These are phyloP conservation scores for Gymnopilus junonius DNA, from an alignment of 768 basidiomycete species.

Conservation along the genomic window DNA sequence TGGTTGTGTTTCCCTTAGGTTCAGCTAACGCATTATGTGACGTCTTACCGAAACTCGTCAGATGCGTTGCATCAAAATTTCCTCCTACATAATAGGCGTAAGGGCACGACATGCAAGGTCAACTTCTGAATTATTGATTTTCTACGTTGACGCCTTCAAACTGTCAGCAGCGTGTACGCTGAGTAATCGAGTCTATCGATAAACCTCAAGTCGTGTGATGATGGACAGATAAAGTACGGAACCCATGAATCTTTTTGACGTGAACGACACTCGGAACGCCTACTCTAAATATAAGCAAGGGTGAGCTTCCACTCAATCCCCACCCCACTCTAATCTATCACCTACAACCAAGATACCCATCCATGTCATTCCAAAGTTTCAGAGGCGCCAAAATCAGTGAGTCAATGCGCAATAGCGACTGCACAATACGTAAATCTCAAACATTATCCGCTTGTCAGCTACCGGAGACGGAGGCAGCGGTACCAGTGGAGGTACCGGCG, in stretches of 20 bases:
- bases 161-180: too few species aligned
- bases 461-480: background rate
- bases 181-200: background rate
- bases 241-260: background rate
- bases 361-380: background rate
- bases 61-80: too few species aligned
- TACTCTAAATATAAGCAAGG: background rate
- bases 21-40: too few species aligned
- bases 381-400: slow-evolving; percentile 2
- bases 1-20: too few species aligned
- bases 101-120: too few species aligned
- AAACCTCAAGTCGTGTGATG: background rate
- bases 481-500: background rate
- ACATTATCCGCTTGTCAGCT: background rate
- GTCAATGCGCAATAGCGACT: background rate
- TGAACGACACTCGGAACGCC: background rate
- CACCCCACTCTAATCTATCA: background rate
- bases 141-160: too few species aligned
- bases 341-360: too few species aligned
- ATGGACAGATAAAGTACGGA: background rate
- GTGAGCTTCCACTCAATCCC: background rate
- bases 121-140: too few species aligned
- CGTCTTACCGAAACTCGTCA: too few species aligned
- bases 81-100: too few species aligned
- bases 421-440: background rate